These are phyloP conservation scores for Cladosporium sp. DNA, from an alignment of 2,329 filamentous ascomycete genomes.

Conservation along the genomic window DNA sequence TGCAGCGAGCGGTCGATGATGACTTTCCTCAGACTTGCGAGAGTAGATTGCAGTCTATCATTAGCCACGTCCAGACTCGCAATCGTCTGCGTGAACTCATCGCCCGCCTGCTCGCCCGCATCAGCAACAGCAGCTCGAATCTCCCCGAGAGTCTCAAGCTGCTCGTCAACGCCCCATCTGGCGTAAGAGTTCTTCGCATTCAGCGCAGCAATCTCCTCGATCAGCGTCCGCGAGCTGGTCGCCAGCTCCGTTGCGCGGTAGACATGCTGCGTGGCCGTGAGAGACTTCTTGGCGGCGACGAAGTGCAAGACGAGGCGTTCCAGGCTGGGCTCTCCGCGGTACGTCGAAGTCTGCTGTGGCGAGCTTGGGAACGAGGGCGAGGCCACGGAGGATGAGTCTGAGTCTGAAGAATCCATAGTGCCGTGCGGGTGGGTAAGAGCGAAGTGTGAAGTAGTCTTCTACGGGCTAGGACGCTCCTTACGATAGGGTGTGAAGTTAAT, in stretches of 20 bases:
- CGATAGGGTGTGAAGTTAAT: not conserved
- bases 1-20: conserved; percentile 65
- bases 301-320: conserved; percentile 82
- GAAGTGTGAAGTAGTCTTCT: not conserved
- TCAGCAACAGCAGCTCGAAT: conserved; percentile 46
- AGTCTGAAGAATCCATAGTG: conserved; percentile 16
- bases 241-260: conserved; percentile 86
- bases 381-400: conserved; percentile 24
- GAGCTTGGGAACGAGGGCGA: conserved; percentile 43
- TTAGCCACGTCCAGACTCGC: conserved; percentile 64
- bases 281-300: conserved; percentile 80
- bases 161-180: conserved; percentile 44
- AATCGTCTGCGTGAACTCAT: conserved; percentile 45
- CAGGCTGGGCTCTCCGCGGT: conserved; percentile 51
- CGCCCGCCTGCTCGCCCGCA: conserved; percentile 43
- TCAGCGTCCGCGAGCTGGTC: conserved; percentile 68
- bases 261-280: conserved; percentile 74
- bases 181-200: conserved; percentile 52
- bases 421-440: not conserved
- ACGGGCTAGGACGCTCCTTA: not conserved
- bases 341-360: conserved; percentile 39
- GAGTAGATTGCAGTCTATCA: conserved; percentile 63
- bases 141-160: conserved; percentile 45
- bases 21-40: conserved; percentile 64
- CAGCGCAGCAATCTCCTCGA: conserved; percentile 77